Base-by-base conservation (phyloP, 768 basidiomycete genomes). In the Calvatia gigantea region DNA sequence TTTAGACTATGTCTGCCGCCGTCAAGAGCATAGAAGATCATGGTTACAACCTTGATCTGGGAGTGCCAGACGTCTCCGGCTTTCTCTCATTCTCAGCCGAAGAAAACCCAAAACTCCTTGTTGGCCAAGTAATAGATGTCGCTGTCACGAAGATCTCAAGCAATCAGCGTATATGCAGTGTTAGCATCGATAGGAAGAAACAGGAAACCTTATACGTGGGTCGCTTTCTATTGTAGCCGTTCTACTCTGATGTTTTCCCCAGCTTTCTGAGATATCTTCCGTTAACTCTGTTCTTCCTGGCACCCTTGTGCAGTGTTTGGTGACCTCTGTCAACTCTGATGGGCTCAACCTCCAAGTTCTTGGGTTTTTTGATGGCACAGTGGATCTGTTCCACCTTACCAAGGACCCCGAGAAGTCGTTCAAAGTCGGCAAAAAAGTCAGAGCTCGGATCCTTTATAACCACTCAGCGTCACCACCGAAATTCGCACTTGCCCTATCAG, bases 11-110 rank as follows among this genome's bases (percentile, higher is more conserved):
- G 42, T 81, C 86, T 0, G 90, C 84, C 11, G 82, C 86, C 31
- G 78, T 96, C 47, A 86, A 85, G 70, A 91, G 87, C 63, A 74
- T 90, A 15, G 97, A 99, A 72, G 97, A 98, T 64, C 92, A 97
- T 67, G 95, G 97, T 1, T 98, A 96, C 72, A 82, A 87, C 54
- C 76, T 99, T 6, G 91, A 94, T 60, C 73, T 97, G 35, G 96
- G 94, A 2, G 64, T 97, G 15, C 68, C 83, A 8, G 85, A 80
- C n/a, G 69, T 91, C 31, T 83, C 91, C 57, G 91, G 91, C 38
- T 99, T 98, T 70, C 67, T 98, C 44, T 79, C 87, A 1, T 91
- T 90, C 75, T 77, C 80, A 1, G 72, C 77, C 17, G 57, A 66
- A 32, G 48, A 62, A 25, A 51, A 57, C 4, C 29, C 56, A 0